phyloP scores from a whole-genome alignment of 2,329 filamentous ascomycete species.

The Verticillium dahliae region DNA sequence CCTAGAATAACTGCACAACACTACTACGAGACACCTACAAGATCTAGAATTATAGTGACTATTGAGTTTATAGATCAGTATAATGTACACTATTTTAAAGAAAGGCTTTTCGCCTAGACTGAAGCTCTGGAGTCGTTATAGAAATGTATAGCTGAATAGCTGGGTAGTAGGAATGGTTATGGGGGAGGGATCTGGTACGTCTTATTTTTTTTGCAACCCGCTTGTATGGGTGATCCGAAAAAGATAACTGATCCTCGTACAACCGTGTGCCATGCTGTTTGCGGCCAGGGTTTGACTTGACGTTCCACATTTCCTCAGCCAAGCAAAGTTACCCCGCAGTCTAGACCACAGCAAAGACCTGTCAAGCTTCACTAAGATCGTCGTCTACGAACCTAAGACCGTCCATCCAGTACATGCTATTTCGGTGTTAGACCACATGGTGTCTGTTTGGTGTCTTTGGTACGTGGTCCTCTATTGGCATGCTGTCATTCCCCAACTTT shows the following conservation, averaged over 20 bases:
- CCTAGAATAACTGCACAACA: too few relatives aligned
- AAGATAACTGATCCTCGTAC: neutral
- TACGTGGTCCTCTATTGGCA: neutral
- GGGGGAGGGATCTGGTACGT: too few relatives aligned
- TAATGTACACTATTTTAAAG: too few relatives aligned
- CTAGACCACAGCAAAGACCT: neutral
- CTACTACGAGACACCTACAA: too few relatives aligned
- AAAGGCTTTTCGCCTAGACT: too few relatives aligned
- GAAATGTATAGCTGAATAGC: too few relatives aligned
- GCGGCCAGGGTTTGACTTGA: neutral
- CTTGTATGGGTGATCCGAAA: neutral
- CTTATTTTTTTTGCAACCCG: too few relatives aligned
- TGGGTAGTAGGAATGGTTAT: too few relatives aligned
- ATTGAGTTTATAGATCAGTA: too few relatives aligned
- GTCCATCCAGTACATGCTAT: neutral
- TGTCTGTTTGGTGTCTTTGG: neutral
- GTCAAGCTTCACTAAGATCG: neutral
- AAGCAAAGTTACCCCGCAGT: neutral
- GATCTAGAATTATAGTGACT: too few relatives aligned
- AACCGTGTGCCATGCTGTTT: neutral
- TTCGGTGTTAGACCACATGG: neutral
- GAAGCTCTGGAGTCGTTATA: too few relatives aligned
- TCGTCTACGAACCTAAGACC: too few relatives aligned
- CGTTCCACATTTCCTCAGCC: neutral
- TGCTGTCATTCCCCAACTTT: neutral